Conservation (phyloP, 1,284 basidiomycete species). For the Pterulicium gracile region DNA sequence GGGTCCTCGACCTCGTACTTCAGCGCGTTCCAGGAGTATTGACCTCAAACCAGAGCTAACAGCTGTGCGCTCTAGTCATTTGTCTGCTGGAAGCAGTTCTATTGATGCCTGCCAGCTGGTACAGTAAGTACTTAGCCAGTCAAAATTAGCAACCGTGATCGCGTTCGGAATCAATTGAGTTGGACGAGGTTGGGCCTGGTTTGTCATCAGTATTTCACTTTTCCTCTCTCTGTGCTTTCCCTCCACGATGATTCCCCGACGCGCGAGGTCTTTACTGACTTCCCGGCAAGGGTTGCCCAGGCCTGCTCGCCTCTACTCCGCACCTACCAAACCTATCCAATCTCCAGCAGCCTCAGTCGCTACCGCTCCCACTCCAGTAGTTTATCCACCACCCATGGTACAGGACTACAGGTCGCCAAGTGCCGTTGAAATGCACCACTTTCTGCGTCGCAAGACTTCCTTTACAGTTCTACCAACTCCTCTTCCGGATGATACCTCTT, state of each 20-base stretch:
- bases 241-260: slow-evolving; percentile 32
- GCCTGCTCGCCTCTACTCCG: slow-evolving; percentile 55
- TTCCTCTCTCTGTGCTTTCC: background rate
- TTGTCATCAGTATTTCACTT: too few species aligned
- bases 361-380: slow-evolving; percentile 23
- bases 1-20: too few species aligned
- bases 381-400: slow-evolving; percentile 13
- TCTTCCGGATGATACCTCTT: slow-evolving; percentile 32
- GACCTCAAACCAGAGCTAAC: too few species aligned
- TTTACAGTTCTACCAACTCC: slow-evolving; percentile 58
- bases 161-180: too few species aligned
- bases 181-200: too few species aligned
- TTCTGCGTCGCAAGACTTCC: slow-evolving; percentile 33
- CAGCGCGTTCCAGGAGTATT: too few species aligned
- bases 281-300: slow-evolving; percentile 58
- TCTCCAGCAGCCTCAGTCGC: slow-evolving; percentile 41
- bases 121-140: too few species aligned
- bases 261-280: slow-evolving; percentile 43
- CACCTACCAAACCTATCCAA: slow-evolving; percentile 40
- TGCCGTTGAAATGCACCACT: slow-evolving; percentile 15
- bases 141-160: too few species aligned
- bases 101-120: too few species aligned
- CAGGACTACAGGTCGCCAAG: slow-evolving; percentile 14
- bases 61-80: too few species aligned
- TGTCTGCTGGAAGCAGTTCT: too few species aligned